Percentiles rank a stretch among this genome's conserved stretches.
Conservation (phyloP, 1,284 basidiomycete genomes). For the Malassezia pachydermatis region DNA sequence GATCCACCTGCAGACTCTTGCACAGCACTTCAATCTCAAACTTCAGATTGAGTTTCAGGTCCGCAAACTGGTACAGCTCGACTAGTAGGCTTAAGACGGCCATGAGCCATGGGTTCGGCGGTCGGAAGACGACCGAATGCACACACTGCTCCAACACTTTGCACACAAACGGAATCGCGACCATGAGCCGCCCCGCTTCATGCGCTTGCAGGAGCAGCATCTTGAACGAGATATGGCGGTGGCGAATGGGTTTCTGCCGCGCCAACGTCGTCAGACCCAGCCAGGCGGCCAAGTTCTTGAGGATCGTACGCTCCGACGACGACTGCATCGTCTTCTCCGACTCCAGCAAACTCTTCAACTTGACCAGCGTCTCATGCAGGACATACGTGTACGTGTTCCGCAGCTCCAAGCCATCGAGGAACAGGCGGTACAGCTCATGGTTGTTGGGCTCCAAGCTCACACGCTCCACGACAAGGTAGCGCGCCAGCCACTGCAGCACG, state of each 20-base stretch:
- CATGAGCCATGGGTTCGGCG: slow-evolving; percentile 97
- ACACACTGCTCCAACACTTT: slow-evolving; percentile 86
- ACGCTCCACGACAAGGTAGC: slow-evolving; percentile 91
- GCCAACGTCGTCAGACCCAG: slow-evolving; percentile 86
- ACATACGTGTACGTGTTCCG: slow-evolving; percentile 53
- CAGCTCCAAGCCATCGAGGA: slow-evolving; percentile 64
- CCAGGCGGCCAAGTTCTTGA: slow-evolving; percentile 95
- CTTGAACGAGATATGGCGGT: slow-evolving; percentile 90
- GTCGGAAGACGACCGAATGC: slow-evolving; percentile 80
- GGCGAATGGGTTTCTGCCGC: slow-evolving; percentile 78
- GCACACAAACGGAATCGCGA: slow-evolving; percentile 96
- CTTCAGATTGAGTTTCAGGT: slow-evolving; percentile 91
- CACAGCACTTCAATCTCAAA: slow-evolving; percentile 98
- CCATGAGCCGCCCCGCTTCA: slow-evolving; percentile 78
- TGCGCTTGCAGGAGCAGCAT: slow-evolving; percentile 91
- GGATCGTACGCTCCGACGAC: slow-evolving; percentile 66
- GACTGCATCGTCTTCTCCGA: slow-evolving; percentile 79
- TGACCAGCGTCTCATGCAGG: slow-evolving; percentile 73
- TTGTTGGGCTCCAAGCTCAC: slow-evolving; percentile 96
- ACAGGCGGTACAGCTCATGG: slow-evolving; percentile 83
- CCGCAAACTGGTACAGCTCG: slow-evolving; percentile 92
- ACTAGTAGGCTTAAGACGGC: slow-evolving; percentile 81
- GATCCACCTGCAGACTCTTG: slow-evolving; percentile 77
- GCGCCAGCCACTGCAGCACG: slow-evolving; percentile 72
- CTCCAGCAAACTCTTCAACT: slow-evolving; percentile 78